Percentiles rank a stretch among this genome's conserved stretches.
Conservation (phyloP, 2,329 filamentous ascomycete species). For the Fusarium brevicatenulatum region DNA sequence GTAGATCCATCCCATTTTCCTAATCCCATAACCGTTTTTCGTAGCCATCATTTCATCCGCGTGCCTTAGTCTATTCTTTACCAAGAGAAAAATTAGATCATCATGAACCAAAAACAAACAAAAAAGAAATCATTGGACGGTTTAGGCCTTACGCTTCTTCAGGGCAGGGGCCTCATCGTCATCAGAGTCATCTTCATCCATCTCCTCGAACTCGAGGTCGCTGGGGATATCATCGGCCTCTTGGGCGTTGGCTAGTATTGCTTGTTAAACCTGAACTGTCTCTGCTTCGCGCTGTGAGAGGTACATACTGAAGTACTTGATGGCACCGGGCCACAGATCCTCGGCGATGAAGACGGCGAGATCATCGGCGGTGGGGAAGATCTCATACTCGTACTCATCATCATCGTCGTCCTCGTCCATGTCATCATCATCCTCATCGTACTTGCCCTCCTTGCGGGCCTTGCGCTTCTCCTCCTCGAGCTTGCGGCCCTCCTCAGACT, state of each 20-base stretch:
- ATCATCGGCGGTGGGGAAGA: constrained; percentile 89
- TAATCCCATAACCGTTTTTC: constrained; percentile 14
- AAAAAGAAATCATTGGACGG: neutral
- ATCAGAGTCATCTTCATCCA: constrained; percentile 52
- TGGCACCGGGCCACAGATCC: constrained; percentile 87
- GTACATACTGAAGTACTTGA: constrained; percentile 88
- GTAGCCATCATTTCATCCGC: constrained; percentile 17
- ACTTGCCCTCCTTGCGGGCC: constrained; percentile 60
- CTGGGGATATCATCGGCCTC: constrained; percentile 70
- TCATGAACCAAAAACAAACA: neutral
- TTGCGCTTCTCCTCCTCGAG: constrained; percentile 68
- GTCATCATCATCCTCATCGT: constrained; percentile 53
- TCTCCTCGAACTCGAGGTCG: constrained; percentile 76
- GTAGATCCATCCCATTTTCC: constrained; percentile 14
- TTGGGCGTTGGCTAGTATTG: constrained; percentile 60
- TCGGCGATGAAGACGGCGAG: constrained; percentile 83
- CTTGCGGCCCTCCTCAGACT: constrained; percentile 71
- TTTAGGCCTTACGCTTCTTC: constrained; percentile 58
- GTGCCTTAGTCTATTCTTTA: constrained; percentile 36
- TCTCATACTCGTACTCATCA: constrained; percentile 77
- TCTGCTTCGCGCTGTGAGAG: neutral
- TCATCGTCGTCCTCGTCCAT: constrained; percentile 68
- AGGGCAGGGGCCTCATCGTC: constrained; percentile 52
- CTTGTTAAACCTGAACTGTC: constrained; percentile 47
- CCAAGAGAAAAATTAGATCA: constrained; percentile 33